Base-by-base conservation (phyloP, 805 yeast species). In the Ogataea saltuana region DNA sequence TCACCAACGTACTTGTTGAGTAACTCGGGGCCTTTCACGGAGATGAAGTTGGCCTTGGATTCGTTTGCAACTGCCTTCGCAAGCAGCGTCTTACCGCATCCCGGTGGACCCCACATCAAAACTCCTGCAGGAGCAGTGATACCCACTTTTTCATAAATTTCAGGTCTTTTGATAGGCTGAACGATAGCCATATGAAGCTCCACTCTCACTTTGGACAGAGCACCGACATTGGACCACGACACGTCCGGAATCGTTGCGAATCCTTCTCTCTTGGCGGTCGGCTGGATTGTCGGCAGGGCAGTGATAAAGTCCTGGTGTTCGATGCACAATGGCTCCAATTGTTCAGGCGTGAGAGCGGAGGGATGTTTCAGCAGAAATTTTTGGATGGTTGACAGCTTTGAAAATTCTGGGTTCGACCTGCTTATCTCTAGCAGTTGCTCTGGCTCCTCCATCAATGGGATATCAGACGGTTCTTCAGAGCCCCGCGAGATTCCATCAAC, bases 21-120 rank as follows among this genome's bases (percentile, higher is more conserved):
- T 25, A 91, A 79, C 63, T 91, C 99, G 0, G 99, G 99, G 1
- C 99, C 99, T 50, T 95, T 85, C 23, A 93, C 89, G 9, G 96
- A 86, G 28, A 93, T 93, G 65, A 93, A 93, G 61, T 93, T 93
- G 10, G 98, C 98, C 41, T 95, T 76, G 0, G 97, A 88, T 65
- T 93, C 98, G 61, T 91, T 91, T 9, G 99, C 99, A 3, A 93
- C 98, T 2, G 99, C 99, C 59, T 93, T 93, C 1, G 98, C 98
- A 21, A 93, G 71, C 38, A 93, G 71, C 0, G 99, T 93, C 61
- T 93, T 93, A 75, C 99, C 99, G 69, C 98, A 93, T 27, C 99
- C 99, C 3, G 99, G 99, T 1, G 99, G 99, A 0, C 99, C 99
- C 99, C 99, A 93, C 73, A 93, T 76, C 19, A 93, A 68, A 1